phyloP scores from a whole-genome alignment of 2,329 filamentous ascomycete genomes.

The Metarhizium robertsii region DNA sequence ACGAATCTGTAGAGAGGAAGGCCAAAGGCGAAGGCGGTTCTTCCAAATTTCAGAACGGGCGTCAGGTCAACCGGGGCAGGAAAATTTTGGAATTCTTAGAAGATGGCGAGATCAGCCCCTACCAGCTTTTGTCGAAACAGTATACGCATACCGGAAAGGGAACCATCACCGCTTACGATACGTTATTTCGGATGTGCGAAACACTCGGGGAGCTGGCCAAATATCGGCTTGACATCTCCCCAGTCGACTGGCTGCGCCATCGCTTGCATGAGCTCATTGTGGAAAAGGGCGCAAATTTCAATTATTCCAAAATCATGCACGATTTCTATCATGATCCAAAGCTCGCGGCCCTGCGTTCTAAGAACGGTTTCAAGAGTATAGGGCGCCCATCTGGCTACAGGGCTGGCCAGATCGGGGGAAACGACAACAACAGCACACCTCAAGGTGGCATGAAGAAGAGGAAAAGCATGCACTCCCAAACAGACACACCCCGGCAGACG shows the following conservation, averaged over 20 bases:
- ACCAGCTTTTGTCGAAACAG: constrained; percentile 44
- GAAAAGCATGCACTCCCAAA: constrained; percentile 21
- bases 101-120: constrained; percentile 43
- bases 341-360: constrained; percentile 35
- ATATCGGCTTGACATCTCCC: constrained; percentile 42
- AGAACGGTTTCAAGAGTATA: constrained; percentile 48
- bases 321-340: constrained; percentile 49
- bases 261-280: constrained; percentile 41
- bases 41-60: constrained; percentile 42
- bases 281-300: constrained; percentile 37
- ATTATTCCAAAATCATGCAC: constrained; percentile 39
- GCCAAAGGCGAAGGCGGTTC: constrained; percentile 23
- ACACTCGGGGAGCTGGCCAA: constrained; percentile 44
- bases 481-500: constrained; percentile 17
- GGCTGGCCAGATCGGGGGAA: constrained; percentile 13
- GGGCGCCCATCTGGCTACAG: constrained; percentile 43
- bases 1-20: constrained; percentile 23
- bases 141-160: constrained; percentile 33
- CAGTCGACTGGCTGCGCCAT: constrained; percentile 48
- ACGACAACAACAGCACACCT: constrained; percentile 10
- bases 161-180: constrained; percentile 43
- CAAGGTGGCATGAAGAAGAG: constrained; percentile 21
- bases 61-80: constrained; percentile 46
- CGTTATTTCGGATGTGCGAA: constrained; percentile 44
- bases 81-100: constrained; percentile 43